Base-by-base conservation (phyloP, 192 early-diverging fungal species). In the Phycomyces nitens region DNA sequence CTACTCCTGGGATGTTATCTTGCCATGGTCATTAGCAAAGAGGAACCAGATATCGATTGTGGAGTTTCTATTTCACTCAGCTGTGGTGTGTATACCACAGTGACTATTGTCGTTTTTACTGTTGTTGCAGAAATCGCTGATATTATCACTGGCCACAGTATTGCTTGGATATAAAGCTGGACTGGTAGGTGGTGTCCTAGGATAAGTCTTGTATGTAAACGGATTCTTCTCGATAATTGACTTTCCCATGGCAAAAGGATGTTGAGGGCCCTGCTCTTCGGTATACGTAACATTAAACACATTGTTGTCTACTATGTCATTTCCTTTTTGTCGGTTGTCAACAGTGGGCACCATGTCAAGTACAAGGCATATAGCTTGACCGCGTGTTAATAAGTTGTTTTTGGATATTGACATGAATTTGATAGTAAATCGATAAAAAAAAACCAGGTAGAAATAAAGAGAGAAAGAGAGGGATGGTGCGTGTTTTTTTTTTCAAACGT, bases 251-350 rank as follows among this genome's bases (percentile, higher is more conserved):
- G 53, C 53, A 54, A 54, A 54, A 54, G 53, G 53, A 54, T 54
- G 4, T 20, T 54, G 53, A 29, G 4, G 53, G 23, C 53, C 53
- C 12, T 54, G 53, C 10, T 54, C 53, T 22, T 54, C 53, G 53
- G 53, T 54, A 54, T 54, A 54, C 26, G 53, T 54, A 54, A 54
- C 53, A 29, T 54, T 54, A 54, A 54, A 54, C 53, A 54, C 20
- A 54, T 5, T 54, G 53, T 54, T 54, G 23, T 54, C 53, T 54
- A 54, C 53, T 22, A 54, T 54, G 7, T 54, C 53, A 54, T 54
- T 54, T 54, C 53, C 4, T 54, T 54, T 54, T 54, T 20, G 53
- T 54, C 53, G 16, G 53, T 54, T 54, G 11, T 54, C 53, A 29
- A 54, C 53, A 54, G 53, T 54, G 53, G 53, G 20, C 53, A 54